Evolutionary conservation across 257 asterid genomes (phyloP), one percentile per base, ranked within the genome.

Genomic region (Avicennia marina): DNA sequence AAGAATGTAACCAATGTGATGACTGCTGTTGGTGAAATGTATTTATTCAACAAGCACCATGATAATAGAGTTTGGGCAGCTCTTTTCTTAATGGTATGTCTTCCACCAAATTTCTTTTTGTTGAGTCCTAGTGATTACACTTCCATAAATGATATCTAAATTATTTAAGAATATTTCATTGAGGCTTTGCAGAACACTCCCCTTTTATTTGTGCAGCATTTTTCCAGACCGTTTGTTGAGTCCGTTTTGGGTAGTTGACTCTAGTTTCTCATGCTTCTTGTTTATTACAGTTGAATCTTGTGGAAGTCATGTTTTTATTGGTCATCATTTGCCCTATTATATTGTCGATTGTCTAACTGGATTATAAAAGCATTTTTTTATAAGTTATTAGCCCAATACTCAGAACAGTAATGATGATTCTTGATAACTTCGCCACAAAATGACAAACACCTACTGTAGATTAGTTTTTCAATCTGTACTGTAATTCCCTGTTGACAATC

Each of bases 1-100:
- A 91, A 91, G 95, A 91, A 91, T 62, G 90, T 85, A 40, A 88
- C 98, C 49, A 91, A 91, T 72, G 98, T 88, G 79, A 85, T 91
- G 10, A 91, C 98, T 53, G 98, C 95, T 60, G 80, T 86, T 49
- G 98, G 98, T 53, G 98, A 91, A 73, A 91, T 91, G 89, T 86
- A 91, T 80, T 57, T 91, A 34, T 88, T 91, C 82, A 76, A 66
- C 78, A 91, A 83, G 89, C 95, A 77, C 56, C 98, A 91, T 44
- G 98, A 81, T 43, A 88, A 77, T 72, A 80, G 78, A 63, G 98
- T 91, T 66, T 91, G 98, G 98, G 87, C 87, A 58, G 94, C 98
- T 44, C 95, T 91, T 71, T 88, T 91, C 78, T 66, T 91, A 62
- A 91, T 88, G 98, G 98, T 91, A 82, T 25, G 84, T 60, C 44